phyloP scores from a whole-genome alignment of 2,329 filamentous ascomycete genomes.

The Pseudogymnoascus sp. region DNA sequence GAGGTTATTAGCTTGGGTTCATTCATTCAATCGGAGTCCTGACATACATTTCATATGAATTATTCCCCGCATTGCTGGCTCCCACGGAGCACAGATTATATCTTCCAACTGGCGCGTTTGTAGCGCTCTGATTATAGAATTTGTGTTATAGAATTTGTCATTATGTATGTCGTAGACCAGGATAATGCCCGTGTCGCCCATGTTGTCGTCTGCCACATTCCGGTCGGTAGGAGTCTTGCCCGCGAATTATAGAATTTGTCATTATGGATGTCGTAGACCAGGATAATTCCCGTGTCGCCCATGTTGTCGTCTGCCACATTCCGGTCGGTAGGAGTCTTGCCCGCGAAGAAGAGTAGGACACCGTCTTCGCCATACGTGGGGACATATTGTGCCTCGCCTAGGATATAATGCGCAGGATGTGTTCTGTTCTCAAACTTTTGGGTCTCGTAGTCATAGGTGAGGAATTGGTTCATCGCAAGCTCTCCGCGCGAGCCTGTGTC shows the following conservation, averaged over 20 bases:
- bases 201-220: not conserved
- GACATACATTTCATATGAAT: constrained; percentile 15
- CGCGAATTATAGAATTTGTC: constrained; percentile 12
- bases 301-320: not conserved
- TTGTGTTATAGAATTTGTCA: constrained; percentile 11
- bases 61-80: constrained; percentile 8
- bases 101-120: constrained; percentile 7
- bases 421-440: constrained; percentile 9
- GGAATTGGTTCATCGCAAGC: constrained; percentile 1
- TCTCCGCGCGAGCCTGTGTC: not conserved
- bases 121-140: constrained; percentile 12
- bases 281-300: not conserved
- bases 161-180: constrained; percentile 13
- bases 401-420: not conserved
- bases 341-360: constrained; percentile 13
- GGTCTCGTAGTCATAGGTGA: not conserved
- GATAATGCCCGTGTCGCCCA: constrained; percentile 6
- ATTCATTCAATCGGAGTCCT: not conserved
- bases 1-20: not conserved
- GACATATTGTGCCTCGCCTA: constrained; percentile 11
- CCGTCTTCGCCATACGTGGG: constrained; percentile 13
- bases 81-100: constrained; percentile 9
- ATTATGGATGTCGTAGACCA: constrained; percentile 13
- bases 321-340: constrained; percentile 5
- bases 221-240: constrained; percentile 8